Conservation (phyloP, 2,329 filamentous ascomycete genomes). For the Conoideocrella luteorostrata region DNA sequence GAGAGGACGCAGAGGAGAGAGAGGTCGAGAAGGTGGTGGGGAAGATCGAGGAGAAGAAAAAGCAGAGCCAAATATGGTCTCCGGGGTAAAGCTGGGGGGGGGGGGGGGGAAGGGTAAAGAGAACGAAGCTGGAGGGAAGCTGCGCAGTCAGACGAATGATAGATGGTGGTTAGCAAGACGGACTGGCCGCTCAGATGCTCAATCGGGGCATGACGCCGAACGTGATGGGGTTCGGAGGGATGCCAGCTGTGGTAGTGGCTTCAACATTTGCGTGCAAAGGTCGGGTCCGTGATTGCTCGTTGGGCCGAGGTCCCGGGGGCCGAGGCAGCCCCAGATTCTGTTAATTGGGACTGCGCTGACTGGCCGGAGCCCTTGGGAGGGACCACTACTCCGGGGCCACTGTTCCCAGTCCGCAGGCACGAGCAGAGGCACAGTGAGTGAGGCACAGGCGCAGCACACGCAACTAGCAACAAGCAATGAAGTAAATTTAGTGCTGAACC, state of each 20-base stretch:
- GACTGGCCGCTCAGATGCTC: constrained; percentile 7
- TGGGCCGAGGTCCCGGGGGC: constrained; percentile 14
- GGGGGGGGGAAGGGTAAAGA: neutral
- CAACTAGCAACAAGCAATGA: too few species aligned
- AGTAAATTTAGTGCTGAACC: too few species aligned
- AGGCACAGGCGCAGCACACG: too few species aligned
- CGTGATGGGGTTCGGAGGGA: neutral
- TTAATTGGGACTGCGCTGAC: neutral
- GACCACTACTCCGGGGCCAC: neutral
- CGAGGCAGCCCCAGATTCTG: constrained; percentile 15
- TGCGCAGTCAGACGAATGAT: neutral
- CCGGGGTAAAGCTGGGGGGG: constrained; percentile 3
- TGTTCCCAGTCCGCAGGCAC: too few species aligned
- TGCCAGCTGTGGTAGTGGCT: constrained; percentile 2
- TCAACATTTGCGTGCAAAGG: neutral
- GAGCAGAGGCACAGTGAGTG: too few species aligned
- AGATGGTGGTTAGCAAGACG: constrained; percentile 6
- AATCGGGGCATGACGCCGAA: constrained; percentile 10
- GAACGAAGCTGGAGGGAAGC: neutral
- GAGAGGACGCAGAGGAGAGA: neutral
- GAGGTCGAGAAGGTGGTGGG: neutral
- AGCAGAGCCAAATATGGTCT: neutral
- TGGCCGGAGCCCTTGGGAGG: neutral
- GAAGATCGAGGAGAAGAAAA: constrained; percentile 1
- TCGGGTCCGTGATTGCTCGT: neutral